Conservation (phyloP, 345 rosid species). For the Salix brachista region DNA sequence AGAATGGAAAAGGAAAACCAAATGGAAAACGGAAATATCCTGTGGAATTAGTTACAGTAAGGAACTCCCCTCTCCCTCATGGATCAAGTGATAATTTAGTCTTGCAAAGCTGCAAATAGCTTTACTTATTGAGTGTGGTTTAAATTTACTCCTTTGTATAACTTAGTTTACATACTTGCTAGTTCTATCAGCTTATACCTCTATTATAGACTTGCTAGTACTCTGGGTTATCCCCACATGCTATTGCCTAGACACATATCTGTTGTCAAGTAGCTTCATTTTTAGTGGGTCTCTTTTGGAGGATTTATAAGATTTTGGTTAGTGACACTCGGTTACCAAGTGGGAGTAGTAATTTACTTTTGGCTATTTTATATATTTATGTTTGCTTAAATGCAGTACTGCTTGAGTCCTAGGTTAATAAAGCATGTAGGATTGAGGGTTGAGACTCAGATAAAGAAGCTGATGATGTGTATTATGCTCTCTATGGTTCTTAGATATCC, state of each 20-base stretch:
- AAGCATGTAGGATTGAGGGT: not conserved
- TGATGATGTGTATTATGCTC: not conserved
- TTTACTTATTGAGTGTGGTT: not conserved
- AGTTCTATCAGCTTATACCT: not conserved
- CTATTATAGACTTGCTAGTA: not conserved
- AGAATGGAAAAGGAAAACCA: conserved; percentile 39
- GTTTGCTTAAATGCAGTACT: not conserved
- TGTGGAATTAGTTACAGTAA: conserved; percentile 70
- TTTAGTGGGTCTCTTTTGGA: not conserved
- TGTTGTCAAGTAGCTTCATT: conserved; percentile 6
- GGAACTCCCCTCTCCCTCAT: conserved; percentile 7
- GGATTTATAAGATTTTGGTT: not conserved
- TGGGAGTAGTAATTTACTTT: not conserved
- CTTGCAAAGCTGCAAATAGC: not conserved
- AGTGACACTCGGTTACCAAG: not conserved
- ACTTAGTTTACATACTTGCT: not conserved
- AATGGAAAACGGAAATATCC: conserved; percentile 43
- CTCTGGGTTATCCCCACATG: not conserved
- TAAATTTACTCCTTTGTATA: not conserved
- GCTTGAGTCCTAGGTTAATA: not conserved
- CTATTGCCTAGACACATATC: not conserved
- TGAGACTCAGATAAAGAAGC: not conserved
- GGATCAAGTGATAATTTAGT: not conserved
- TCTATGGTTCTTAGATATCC: not conserved
- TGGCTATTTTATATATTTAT: not conserved